Base-by-base conservation (phyloP, 805 yeast genomes). In the Saturnispora gosingensis region DNA sequence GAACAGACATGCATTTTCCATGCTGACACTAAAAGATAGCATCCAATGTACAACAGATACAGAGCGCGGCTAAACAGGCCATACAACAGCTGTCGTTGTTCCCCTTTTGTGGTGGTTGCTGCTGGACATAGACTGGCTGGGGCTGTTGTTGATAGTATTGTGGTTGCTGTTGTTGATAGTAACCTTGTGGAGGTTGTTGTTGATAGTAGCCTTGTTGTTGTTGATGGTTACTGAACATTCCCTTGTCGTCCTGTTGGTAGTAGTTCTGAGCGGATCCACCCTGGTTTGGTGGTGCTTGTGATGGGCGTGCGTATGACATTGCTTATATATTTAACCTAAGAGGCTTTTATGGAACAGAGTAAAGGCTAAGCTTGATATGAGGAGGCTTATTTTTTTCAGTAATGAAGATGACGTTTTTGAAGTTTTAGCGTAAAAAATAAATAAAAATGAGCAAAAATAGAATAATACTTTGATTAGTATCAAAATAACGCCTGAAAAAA, bases 41-140 rank as follows among this genome's bases (percentile, higher is more conserved):
- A 58, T 77, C 81, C 53, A 78, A 58, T 25, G 82, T 73, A 61
- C 79, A 77, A 61, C 83, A 78, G 53, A 77, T 55, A 72, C 82
- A 78, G 62, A 77, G 51, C 24, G 77, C 80, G 22, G 77, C 81
- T 44, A 78, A 61, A 67, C 82, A 77, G 11, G 76, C 82, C 58
- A 75, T 65, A 58, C 76, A 65, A 64, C 82, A 78, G 54, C 67
- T 75, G 10, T 64, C 62, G 50, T 68, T 68, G 46, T 68, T 69
- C 22, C 61, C 60, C 32, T 58, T 57, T 34, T 65, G 71, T 7
- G 72, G 74, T 48, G 64, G 74, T 57, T 75, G 81, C 57, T 76
- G 81, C 57, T 77, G 82, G 22, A 76, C 80, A 48, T 76, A 76
- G 10, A 76, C 69, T 0, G 81, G 80, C 57, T 76, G 80, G 50